Evolutionary conservation across 768 basidiomycete species (phyloP), one percentile per base, ranked within the genome.

Genomic region (Russula ochroleuca): DNA sequence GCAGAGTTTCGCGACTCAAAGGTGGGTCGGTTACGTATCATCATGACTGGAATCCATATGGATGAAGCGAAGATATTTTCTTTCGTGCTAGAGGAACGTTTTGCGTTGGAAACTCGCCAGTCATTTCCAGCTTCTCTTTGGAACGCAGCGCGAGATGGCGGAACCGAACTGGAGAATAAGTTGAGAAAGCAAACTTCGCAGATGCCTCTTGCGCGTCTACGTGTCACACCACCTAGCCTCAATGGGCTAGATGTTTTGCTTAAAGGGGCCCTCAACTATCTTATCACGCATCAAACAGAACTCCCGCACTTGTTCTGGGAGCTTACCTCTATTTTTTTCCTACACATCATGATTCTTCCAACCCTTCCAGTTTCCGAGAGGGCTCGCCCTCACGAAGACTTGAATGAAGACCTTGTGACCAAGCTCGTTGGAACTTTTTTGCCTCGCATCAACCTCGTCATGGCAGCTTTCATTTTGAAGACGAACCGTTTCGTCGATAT

Each of bases 1-100:
- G 77, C 81, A 1, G 81, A 83, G 66, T 87, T 85, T 67, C 79
- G 79, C 47, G 85, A 88, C 67, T 81, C 82, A 0, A 88, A 88
- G 77, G 88, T 83, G 17, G 21, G 73, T 28, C 23, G n/a, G 35
- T 28, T 25, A 5, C 14, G 35, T 45, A 50, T 47, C 48, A 61
- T 47, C 49, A 60, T 47, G 40, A 28, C 31, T 7, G 25, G 38
- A 54, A 8, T 40, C 15, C 61, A 15, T 33, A 33, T 14, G 10
- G 28, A 52, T 11, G 58, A 33, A 35, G 25, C 17, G 8, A 67
- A 88, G 87, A 80, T 87, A 43, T 70, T 82, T 14, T 77, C 87
- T 0, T 87, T 88, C 66, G 78, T 89, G 13, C 83, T 75, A 67
- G 68, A 79, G 69, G 70, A 73, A 51, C 59, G 70, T 10, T 67